These are phyloP conservation scores for Sphagnum magellanicum DNA, from an alignment of 228 moss, liverwort and hornwort genomes.

Conservation along the genomic window DNA sequence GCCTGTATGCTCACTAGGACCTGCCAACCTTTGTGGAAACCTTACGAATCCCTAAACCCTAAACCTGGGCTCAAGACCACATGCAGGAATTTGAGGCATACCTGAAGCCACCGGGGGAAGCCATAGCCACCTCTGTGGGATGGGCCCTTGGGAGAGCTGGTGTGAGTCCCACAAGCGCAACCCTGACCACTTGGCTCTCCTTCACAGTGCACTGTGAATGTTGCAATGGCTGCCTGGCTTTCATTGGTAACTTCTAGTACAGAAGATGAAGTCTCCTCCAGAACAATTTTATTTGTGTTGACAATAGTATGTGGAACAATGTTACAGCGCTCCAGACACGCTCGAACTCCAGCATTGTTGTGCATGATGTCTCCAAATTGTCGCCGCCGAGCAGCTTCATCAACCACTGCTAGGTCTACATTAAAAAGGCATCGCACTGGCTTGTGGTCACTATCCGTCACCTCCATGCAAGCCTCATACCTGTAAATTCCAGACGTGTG, in stretches of 20 bases:
- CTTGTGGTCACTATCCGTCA: slow-evolving; percentile 90
- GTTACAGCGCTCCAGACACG: slow-evolving; percentile 44
- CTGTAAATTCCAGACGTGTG: slow-evolving; percentile 21
- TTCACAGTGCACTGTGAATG: slow-evolving; percentile 65
- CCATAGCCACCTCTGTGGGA: slow-evolving; percentile 71
- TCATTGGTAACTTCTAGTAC: slow-evolving; percentile 50
- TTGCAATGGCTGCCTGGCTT: slow-evolving; percentile 41
- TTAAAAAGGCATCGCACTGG: slow-evolving; percentile 81
- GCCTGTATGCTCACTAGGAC: not conserved
- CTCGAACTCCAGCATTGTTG: slow-evolving; percentile 40
- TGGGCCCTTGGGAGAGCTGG: slow-evolving; percentile 23
- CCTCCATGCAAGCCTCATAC: slow-evolving; percentile 89
- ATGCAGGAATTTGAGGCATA: slow-evolving; percentile 12
- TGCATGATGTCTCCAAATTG: slow-evolving; percentile 67
- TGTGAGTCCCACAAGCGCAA: slow-evolving; percentile 78
- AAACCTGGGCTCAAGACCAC: not conserved
- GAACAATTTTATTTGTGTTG: slow-evolving; percentile 36
- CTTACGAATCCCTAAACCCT: not conserved
- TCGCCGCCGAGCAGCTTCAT: slow-evolving; percentile 83
- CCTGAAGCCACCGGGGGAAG: slow-evolving; percentile 91
- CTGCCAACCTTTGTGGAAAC: not conserved
- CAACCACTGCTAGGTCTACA: slow-evolving; percentile 77
- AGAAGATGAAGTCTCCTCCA: slow-evolving; percentile 39
- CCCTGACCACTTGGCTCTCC: slow-evolving; percentile 35
- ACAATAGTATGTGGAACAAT: slow-evolving; percentile 65